Conservation (phyloP, 257 asterid species). For the Verbena officinalis region DNA sequence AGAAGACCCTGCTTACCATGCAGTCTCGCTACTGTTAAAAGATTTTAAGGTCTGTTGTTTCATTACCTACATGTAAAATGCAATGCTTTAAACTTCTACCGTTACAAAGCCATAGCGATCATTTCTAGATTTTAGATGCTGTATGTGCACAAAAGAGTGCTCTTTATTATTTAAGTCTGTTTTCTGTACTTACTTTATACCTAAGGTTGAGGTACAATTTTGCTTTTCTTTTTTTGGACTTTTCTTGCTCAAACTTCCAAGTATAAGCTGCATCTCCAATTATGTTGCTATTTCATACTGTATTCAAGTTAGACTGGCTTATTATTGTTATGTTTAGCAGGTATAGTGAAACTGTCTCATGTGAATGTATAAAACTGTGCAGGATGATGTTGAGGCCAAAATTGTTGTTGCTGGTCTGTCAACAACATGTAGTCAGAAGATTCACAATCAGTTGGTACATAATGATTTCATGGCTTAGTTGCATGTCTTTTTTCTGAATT, state of each 20-base stretch:
- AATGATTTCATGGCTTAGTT: slow-evolving; percentile 24
- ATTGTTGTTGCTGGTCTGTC: slow-evolving; percentile 87
- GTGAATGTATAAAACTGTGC: slow-evolving; percentile 31
- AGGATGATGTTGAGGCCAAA: slow-evolving; percentile 85
- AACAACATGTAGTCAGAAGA: slow-evolving; percentile 98
- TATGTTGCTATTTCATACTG: slow-evolving; percentile 9
- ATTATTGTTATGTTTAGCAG: slow-evolving; percentile 5
- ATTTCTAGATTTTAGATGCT: slow-evolving; percentile 17
- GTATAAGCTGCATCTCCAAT: slow-evolving; percentile 7
- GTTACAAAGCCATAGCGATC: not conserved
- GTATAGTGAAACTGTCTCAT: slow-evolving; percentile 18
- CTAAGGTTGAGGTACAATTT: slow-evolving; percentile 16
- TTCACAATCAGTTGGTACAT: slow-evolving; percentile 94
- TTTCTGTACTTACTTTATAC: not conserved
- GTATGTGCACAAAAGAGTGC: not conserved
- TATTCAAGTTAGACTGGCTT: slow-evolving; percentile 19
- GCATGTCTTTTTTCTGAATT: slow-evolving; percentile 6
- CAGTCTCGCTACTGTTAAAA: slow-evolving; percentile 62
- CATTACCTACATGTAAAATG: slow-evolving; percentile 14
- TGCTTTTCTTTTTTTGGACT: not conserved
- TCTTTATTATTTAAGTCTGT: slow-evolving; percentile 8
- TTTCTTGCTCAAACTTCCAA: not conserved
- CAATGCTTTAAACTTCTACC: slow-evolving; percentile 17
- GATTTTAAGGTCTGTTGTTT: slow-evolving; percentile 68
- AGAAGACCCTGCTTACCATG: slow-evolving; percentile 95